Conservation (phyloP, 2,329 filamentous ascomycete genomes). For the Pyricularia grisea region DNA sequence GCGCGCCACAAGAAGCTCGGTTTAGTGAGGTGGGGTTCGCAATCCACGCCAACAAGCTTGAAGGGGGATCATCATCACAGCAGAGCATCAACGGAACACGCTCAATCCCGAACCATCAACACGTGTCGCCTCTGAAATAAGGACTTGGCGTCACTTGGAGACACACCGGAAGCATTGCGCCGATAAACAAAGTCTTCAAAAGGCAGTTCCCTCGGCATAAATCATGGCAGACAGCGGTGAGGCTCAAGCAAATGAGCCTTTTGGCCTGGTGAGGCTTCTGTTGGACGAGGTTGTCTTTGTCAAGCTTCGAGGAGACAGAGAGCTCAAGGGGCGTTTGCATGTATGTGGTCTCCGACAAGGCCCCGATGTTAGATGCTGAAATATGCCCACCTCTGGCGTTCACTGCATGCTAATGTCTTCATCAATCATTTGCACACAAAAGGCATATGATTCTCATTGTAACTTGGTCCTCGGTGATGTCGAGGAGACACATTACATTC, state of each 20-base stretch:
- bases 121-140: not conserved
- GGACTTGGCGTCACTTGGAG: not conserved
- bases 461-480: slow-evolving; percentile 94
- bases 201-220: not conserved
- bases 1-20: not conserved
- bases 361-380: not conserved
- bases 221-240: slow-evolving; percentile 78
- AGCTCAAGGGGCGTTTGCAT: slow-evolving; percentile 90
- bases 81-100: not conserved
- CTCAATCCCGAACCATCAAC: not conserved
- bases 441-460: slow-evolving; percentile 97
- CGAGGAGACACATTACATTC: slow-evolving; percentile 90
- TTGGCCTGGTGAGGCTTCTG: slow-evolving; percentile 89
- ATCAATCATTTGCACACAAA: not conserved
- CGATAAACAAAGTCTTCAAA: not conserved
- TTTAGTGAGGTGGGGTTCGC: not conserved
- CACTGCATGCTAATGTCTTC: not conserved
- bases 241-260: slow-evolving; percentile 51
- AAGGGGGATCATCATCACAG: not conserved
- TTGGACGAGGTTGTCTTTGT: slow-evolving; percentile 96
- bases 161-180: not conserved
- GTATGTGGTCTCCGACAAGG: slow-evolving; percentile 45
- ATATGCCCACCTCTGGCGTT: not conserved
- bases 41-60: not conserved
- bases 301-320: slow-evolving; percentile 89